Conservation (phyloP, 371 early-diverging fungal genomes). For the Syncephalastrum racemosum region DNA sequence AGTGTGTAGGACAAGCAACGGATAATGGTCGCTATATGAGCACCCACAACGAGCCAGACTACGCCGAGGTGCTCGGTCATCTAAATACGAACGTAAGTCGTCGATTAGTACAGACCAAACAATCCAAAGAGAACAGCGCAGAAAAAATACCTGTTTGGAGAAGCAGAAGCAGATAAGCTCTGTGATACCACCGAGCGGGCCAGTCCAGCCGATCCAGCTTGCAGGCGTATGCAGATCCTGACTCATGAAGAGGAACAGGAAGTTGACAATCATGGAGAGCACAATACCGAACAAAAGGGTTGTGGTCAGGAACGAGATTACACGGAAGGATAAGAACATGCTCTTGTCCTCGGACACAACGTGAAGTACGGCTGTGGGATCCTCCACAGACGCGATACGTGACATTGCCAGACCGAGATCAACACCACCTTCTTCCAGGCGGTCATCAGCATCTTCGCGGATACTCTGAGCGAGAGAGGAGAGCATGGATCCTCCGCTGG, state of each 20-base stretch:
- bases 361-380: slow-evolving; percentile 12
- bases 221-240: slow-evolving; percentile 31
- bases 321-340: slow-evolving; percentile 9
- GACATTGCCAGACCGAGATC: slow-evolving; percentile 37
- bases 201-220: slow-evolving; percentile 38
- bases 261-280: slow-evolving; percentile 40
- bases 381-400: slow-evolving; percentile 37
- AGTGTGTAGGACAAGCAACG: slow-evolving; percentile 39
- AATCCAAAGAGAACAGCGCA: background rate
- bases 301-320: slow-evolving; percentile 26
- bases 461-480: slow-evolving; percentile 9
- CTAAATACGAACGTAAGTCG: slow-evolving; percentile 8
- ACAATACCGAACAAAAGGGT: slow-evolving; percentile 33
- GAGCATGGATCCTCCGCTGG: slow-evolving; percentile 20
- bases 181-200: slow-evolving; percentile 36
- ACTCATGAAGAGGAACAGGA: slow-evolving; percentile 31
- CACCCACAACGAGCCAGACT: slow-evolving; percentile 38
- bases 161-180: slow-evolving; percentile 39
- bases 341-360: no score
- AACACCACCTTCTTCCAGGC: slow-evolving; percentile 19
- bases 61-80: slow-evolving; percentile 41
- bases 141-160: slow-evolving; percentile 24
- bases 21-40: slow-evolving; percentile 38
- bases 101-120: background rate
- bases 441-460: slow-evolving; percentile 42